Evolutionary conservation across 2,329 filamentous ascomycete genomes (phyloP).

Genomic region (Trichoderma aggressivum): DNA sequence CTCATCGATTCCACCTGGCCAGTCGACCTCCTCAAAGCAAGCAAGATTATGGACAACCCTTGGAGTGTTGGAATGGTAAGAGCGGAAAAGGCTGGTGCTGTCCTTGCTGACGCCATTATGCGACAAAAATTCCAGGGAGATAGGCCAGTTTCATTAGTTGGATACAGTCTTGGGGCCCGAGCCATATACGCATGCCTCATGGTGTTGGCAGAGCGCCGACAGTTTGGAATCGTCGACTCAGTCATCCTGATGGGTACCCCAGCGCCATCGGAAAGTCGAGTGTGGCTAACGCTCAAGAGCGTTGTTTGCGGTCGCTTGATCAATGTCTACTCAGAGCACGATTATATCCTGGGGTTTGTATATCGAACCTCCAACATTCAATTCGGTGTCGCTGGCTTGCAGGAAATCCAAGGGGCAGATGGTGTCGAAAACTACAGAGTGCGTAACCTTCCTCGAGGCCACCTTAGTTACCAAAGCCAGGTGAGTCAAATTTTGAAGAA

Average conservation of each 20-base stretch:
- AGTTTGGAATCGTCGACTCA: slow-evolving; percentile 83
- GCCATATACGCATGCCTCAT: slow-evolving; percentile 83
- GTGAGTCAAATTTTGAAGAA: slow-evolving; percentile 63
- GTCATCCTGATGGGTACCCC: slow-evolving; percentile 82
- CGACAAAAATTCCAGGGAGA: slow-evolving; percentile 76
- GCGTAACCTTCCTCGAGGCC: slow-evolving; percentile 62
- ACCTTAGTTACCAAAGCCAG: slow-evolving; percentile 67
- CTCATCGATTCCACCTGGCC: slow-evolving; percentile 63
- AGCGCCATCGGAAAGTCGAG: slow-evolving; percentile 64
- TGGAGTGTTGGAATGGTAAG: slow-evolving; percentile 74
- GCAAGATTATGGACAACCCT: slow-evolving; percentile 75
- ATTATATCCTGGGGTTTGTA: slow-evolving; percentile 84
- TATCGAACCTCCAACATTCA: slow-evolving; percentile 80
- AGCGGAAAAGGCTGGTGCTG: slow-evolving; percentile 68
- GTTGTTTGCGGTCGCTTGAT: slow-evolving; percentile 81
- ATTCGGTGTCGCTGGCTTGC: slow-evolving; percentile 79
- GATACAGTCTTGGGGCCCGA: slow-evolving; percentile 77
- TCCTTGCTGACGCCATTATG: slow-evolving; percentile 76
- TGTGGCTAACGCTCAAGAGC: slow-evolving; percentile 75
- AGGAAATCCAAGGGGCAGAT: slow-evolving; percentile 65
- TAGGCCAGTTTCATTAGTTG: slow-evolving; percentile 73
- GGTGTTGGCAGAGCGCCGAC: slow-evolving; percentile 72
- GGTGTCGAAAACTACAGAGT: slow-evolving; percentile 67
- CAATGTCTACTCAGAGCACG: slow-evolving; percentile 84
- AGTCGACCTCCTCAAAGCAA: slow-evolving; percentile 60